phyloP scores from a whole-genome alignment of 768 basidiomycete species.

The Mycena vitilis region DNA sequence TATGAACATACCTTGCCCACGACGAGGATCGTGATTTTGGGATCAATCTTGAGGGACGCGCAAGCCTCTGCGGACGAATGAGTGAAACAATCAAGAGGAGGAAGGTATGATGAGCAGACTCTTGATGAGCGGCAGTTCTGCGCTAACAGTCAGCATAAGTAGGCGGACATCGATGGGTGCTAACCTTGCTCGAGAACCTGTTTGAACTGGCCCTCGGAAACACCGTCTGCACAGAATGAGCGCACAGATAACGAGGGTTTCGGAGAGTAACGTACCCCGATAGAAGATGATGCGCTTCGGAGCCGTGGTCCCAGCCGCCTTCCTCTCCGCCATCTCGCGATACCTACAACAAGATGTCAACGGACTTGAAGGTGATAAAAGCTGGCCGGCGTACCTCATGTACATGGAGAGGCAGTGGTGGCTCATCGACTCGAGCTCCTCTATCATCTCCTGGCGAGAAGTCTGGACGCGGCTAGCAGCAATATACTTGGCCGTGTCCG shows the following conservation, averaged over 20 bases:
- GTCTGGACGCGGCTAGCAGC: constrained; percentile 42
- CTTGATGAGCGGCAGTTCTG: constrained; percentile 71
- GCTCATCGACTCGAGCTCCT: constrained; percentile 51
- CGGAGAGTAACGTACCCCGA: constrained; percentile 59
- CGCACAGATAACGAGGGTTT: constrained; percentile 2
- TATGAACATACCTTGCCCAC: constrained; percentile 18
- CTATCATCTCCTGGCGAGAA: constrained; percentile 5
- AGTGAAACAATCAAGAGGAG: constrained; percentile 64
- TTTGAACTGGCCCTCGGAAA: constrained; percentile 65
- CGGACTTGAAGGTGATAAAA: not conserved
- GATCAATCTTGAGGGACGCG: constrained; percentile 62
- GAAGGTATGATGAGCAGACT: constrained; percentile 49
- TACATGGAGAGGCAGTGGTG: constrained; percentile 61
- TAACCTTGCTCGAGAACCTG: constrained; percentile 68
- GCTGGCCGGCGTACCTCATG: constrained; percentile 41
- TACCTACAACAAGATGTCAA: constrained; percentile 46
- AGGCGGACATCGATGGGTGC: not conserved
- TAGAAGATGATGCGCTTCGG: constrained; percentile 84
- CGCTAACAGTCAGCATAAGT: constrained; percentile 4
- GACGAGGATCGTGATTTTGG: constrained; percentile 75
- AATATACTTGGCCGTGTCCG: constrained; percentile 79
- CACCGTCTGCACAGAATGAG: constrained; percentile 56
- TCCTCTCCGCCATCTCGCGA: constrained; percentile 65
- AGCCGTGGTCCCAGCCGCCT: constrained; percentile 50
- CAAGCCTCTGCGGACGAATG: constrained; percentile 67